Conservation (phyloP, 1,284 basidiomycete genomes). For the Pisolithus thermaeus region DNA sequence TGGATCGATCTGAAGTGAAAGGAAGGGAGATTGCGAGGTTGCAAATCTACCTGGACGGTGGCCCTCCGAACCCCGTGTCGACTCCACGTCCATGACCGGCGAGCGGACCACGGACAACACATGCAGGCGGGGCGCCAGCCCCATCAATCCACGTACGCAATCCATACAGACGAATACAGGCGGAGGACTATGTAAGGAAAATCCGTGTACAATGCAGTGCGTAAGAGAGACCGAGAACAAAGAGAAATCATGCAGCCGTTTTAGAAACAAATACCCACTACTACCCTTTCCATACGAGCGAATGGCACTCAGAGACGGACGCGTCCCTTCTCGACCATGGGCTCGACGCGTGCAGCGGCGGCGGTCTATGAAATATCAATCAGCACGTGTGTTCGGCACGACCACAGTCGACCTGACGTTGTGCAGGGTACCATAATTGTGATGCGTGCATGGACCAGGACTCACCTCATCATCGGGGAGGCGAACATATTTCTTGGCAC, state of each 20-base stretch:
- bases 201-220: neutral
- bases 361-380: neutral
- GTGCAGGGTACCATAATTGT: slow-evolving; percentile 7
- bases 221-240: neutral
- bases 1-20: no score
- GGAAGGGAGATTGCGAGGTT: no score
- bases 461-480: slow-evolving; percentile 50
- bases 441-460: slow-evolving; percentile 22
- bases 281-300: neutral
- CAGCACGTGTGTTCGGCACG: neutral
- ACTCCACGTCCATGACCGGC: neutral
- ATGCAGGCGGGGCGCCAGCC: neutral
- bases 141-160: neutral
- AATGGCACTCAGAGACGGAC: slow-evolving; percentile 3
- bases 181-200: neutral
- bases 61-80: neutral
- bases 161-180: neutral
- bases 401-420: slow-evolving; percentile 5
- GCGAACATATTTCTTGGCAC: slow-evolving; percentile 39
- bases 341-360: neutral
- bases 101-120: no score
- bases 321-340: slow-evolving; percentile 8
- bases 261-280: neutral
- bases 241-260: neutral
- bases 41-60: no score